Conservation (phyloP, 179 eudicot species). For the Pouteria campechiana region DNA sequence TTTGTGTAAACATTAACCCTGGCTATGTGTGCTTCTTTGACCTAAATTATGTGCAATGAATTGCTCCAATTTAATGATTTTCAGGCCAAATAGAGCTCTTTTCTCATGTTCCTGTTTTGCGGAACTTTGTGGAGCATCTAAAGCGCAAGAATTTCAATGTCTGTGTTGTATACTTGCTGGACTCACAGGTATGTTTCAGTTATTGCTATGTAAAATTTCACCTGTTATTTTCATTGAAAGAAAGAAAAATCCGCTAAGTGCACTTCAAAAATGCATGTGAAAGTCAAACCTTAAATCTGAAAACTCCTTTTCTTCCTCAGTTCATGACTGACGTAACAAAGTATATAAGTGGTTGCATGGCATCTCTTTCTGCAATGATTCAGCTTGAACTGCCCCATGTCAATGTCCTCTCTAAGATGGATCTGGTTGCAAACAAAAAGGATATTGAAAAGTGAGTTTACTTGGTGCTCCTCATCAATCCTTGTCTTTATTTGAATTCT, state of each 20-base stretch:
- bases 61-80: no score
- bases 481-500: background rate
- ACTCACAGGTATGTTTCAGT: conserved; percentile 49
- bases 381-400: conserved; percentile 92
- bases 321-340: conserved; percentile 95
- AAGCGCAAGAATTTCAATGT: conserved; percentile 84
- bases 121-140: conserved; percentile 86
- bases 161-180: conserved; percentile 88
- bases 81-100: conserved; percentile 86
- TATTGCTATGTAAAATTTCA: background rate
- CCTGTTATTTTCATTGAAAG: background rate
- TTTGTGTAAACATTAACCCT: no score
- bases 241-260: background rate
- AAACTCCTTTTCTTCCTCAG: conserved; percentile 11
- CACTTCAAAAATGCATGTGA: no score
- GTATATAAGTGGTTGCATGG: conserved; percentile 93
- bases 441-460: conserved; percentile 51
- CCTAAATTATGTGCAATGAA: no score
- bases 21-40: no score
- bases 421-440: conserved; percentile 77
- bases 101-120: conserved; percentile 85
- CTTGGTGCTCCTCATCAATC: background rate
- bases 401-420: conserved; percentile 86
- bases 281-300: background rate
- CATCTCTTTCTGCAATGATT: conserved; percentile 94